phyloP scores from a whole-genome alignment of 2,329 filamentous ascomycete species.

The Colletotrichum magnum region DNA sequence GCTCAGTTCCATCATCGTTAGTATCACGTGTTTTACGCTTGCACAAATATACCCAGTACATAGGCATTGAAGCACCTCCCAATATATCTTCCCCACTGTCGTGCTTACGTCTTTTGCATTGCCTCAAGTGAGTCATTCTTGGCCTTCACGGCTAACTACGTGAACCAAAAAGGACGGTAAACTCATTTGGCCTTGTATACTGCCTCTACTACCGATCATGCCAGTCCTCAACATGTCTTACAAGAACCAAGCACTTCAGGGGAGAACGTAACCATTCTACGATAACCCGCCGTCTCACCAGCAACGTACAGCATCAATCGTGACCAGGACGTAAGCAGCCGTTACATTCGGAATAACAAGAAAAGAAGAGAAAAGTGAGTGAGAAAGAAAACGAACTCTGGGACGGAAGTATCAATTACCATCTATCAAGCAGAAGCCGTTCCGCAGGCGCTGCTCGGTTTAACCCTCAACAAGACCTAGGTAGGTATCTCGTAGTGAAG shows the following conservation, averaged over 20 bases:
- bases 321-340: slow-evolving; percentile 32
- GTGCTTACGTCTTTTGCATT: no score
- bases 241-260: slow-evolving; percentile 8
- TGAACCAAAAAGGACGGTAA: background rate
- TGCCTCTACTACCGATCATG: slow-evolving; percentile 29
- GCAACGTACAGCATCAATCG: slow-evolving; percentile 37
- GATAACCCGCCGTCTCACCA: slow-evolving; percentile 27
- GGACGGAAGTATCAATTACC: slow-evolving; percentile 39
- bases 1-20: background rate
- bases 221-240: slow-evolving; percentile 13
- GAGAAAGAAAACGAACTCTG: background rate
- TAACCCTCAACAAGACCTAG: slow-evolving; percentile 15
- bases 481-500: background rate
- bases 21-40: no score
- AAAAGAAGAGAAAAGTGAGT: background rate
- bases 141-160: no score
- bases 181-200: slow-evolving; percentile 20
- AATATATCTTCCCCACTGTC: no score
- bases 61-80: no score
- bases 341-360: slow-evolving; percentile 22
- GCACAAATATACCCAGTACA: no score
- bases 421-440: slow-evolving; percentile 38
- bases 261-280: slow-evolving; percentile 29
- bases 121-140: no score
- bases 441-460: slow-evolving; percentile 18